A percentile compares a stretch with the other conserved stretches of the same genome.
phyloP scores from a whole-genome alignment of 1,139 yeast genomes.

The Hemisphaericaspora lyxosophila region DNA sequence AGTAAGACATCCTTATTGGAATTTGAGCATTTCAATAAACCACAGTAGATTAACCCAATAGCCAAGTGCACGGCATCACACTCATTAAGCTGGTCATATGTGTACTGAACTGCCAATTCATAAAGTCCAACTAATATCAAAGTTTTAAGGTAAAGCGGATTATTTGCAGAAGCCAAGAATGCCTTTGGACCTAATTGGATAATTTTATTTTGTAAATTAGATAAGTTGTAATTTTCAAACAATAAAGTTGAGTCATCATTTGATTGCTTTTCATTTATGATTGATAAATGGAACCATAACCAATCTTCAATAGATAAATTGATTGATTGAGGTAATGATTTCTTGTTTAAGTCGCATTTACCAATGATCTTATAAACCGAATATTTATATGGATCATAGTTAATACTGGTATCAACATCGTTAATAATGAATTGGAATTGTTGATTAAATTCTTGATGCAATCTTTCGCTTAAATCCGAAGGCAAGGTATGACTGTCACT shows the following conservation, averaged over 20 bases:
- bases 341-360: constrained; percentile 78
- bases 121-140: constrained; percentile 75
- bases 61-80: constrained; percentile 90
- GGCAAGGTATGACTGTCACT: constrained; percentile 56
- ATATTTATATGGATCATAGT: constrained; percentile 83
- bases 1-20: constrained; percentile 33
- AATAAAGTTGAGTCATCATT: constrained; percentile 41
- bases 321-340: constrained; percentile 69
- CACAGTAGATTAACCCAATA: constrained; percentile 75
- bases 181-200: constrained; percentile 71
- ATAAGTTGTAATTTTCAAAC: constrained; percentile 70
- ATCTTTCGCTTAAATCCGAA: constrained; percentile 64
- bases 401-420: constrained; percentile 47
- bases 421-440: constrained; percentile 68
- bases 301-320: constrained; percentile 90
- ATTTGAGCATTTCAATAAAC: constrained; percentile 57
- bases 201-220: constrained; percentile 72
- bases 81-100: constrained; percentile 63
- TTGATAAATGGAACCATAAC: constrained; percentile 89
- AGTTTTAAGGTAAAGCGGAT: constrained; percentile 76
- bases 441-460: constrained; percentile 81
- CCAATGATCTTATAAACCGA: constrained; percentile 92
- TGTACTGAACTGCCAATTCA: constrained; percentile 75
- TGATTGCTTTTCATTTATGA: constrained; percentile 55
- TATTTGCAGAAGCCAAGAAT: constrained; percentile 58